Evolutionary conservation across 2,329 filamentous ascomycete species (phyloP).

Genomic region (Hymenotorrendiella dingleyae): DNA sequence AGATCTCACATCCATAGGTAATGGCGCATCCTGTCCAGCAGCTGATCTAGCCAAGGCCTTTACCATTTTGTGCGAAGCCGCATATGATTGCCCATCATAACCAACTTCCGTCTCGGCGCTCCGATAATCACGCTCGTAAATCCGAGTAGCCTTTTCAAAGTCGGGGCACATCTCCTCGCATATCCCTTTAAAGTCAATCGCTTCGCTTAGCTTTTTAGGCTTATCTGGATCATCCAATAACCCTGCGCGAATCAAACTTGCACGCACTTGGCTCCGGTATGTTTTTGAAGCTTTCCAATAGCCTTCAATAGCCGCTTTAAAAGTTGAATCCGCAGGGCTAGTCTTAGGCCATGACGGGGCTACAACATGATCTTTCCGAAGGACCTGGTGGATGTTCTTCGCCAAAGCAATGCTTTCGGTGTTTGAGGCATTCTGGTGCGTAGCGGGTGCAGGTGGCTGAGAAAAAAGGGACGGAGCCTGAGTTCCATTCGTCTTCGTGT

Average conservation of each 20-base stretch:
- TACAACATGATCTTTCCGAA: slow-evolving; percentile 43
- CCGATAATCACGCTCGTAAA: slow-evolving; percentile 54
- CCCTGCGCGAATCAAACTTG: slow-evolving; percentile 51
- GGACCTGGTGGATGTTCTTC: slow-evolving; percentile 44
- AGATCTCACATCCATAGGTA: slow-evolving; percentile 63
- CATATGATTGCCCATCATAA: slow-evolving; percentile 37
- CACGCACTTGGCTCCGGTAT: slow-evolving; percentile 52
- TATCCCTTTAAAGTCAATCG: slow-evolving; percentile 61
- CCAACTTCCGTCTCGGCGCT: slow-evolving; percentile 45
- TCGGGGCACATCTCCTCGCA: slow-evolving; percentile 67
- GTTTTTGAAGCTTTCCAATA: slow-evolving; percentile 51
- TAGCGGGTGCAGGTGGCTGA: not conserved
- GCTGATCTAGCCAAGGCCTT: slow-evolving; percentile 63
- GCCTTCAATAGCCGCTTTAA: slow-evolving; percentile 36
- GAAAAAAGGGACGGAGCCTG: not conserved
- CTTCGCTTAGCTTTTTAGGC: slow-evolving; percentile 55
- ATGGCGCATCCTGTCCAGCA: slow-evolving; percentile 59
- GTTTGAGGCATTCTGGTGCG: not conserved
- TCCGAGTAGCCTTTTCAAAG: slow-evolving; percentile 57
- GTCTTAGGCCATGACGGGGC: slow-evolving; percentile 13
- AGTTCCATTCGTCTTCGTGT: not conserved
- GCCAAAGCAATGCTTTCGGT: slow-evolving; percentile 31
- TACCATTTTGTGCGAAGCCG: slow-evolving; percentile 51
- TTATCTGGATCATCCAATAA: slow-evolving; percentile 61
- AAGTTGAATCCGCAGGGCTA: slow-evolving; percentile 14